phyloP scores from a whole-genome alignment of 2,329 filamentous ascomycete genomes.

The Furcasterigmium furcatum region DNA sequence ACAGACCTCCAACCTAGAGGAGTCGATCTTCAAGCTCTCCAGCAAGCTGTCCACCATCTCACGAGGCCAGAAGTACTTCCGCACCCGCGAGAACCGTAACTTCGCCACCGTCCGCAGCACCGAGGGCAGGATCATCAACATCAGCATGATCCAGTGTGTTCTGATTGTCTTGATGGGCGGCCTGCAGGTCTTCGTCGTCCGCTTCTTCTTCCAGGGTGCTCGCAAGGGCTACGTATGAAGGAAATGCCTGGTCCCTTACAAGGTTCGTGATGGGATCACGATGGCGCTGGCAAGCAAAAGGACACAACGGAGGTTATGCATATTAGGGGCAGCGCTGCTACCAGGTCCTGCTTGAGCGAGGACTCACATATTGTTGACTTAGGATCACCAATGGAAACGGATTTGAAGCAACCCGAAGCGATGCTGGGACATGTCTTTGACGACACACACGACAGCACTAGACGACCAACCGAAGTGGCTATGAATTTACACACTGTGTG shows the following conservation, averaged over 20 bases:
- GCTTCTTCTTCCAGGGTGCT: conserved; percentile 96
- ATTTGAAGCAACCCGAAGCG: background rate
- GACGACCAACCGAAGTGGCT: too few relatives aligned
- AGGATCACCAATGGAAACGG: too few relatives aligned
- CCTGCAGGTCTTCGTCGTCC: conserved; percentile 93
- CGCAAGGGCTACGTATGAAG: conserved; percentile 67
- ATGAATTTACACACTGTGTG: too few relatives aligned
- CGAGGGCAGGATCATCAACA: conserved; percentile 94
- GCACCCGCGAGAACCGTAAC: conserved; percentile 96
- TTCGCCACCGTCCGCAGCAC: conserved; percentile 98
- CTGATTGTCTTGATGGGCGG: conserved; percentile 95
- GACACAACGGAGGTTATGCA: background rate
- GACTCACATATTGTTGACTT: too few relatives aligned
- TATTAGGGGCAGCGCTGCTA: background rate
- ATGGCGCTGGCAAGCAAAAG: background rate
- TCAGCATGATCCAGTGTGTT: conserved; percentile 86
- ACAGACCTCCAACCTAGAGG: conserved; percentile 84
- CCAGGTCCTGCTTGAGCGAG: too few relatives aligned
- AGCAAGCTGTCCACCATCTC: conserved; percentile 91
- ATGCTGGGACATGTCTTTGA: background rate
- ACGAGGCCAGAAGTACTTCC: conserved; percentile 98
- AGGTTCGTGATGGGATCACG: background rate
- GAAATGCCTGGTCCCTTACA: conserved; percentile 3
- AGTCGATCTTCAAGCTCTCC: conserved; percentile 93
- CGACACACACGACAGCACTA: too few relatives aligned